Conservation (phyloP, 2,329 filamentous ascomycete species). For the Gaeumannomyces sp. region DNA sequence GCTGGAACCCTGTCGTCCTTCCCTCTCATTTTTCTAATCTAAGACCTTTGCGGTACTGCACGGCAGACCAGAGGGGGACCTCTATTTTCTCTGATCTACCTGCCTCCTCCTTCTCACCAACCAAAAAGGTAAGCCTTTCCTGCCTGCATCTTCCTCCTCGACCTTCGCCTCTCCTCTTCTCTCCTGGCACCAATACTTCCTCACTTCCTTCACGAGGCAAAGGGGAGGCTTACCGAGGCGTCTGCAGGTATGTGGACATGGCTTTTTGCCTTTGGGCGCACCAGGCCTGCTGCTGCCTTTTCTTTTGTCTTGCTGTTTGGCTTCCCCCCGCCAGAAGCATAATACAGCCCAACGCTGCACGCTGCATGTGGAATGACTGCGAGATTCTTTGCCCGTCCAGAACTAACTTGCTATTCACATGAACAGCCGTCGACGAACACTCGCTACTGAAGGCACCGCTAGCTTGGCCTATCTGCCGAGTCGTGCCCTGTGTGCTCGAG, state of each 20-base stretch:
- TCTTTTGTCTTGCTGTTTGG: not conserved
- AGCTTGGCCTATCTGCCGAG: not conserved
- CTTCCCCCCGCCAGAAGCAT: not conserved
- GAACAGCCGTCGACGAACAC: conserved; percentile 2
- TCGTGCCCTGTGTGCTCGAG: not conserved
- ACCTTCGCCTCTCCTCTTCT: conserved; percentile 5
- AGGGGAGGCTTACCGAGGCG: not conserved
- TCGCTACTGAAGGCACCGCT: not conserved
- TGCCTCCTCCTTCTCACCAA: conserved; percentile 16
- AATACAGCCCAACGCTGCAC: not conserved
- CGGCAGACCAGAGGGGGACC: conserved; percentile 19
- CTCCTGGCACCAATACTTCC: conserved; percentile 3
- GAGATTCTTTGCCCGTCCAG: not conserved
- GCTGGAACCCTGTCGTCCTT: conserved; percentile 11
- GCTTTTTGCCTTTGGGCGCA: conserved; percentile 2
- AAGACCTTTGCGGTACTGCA: conserved; percentile 20
- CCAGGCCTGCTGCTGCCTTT: conserved; percentile 2
- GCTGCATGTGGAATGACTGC: not conserved
- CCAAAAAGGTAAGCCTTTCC: conserved; percentile 11
- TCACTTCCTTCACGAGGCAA: conserved; percentile 2
- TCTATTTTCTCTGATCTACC: conserved; percentile 17
- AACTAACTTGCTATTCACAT: not conserved
- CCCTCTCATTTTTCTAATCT: conserved; percentile 16
- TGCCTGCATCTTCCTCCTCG: conserved; percentile 11
- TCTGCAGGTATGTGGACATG: not conserved